phyloP scores from a whole-genome alignment of 768 basidiomycete species.

The Rhizopogon vesiculosus region DNA sequence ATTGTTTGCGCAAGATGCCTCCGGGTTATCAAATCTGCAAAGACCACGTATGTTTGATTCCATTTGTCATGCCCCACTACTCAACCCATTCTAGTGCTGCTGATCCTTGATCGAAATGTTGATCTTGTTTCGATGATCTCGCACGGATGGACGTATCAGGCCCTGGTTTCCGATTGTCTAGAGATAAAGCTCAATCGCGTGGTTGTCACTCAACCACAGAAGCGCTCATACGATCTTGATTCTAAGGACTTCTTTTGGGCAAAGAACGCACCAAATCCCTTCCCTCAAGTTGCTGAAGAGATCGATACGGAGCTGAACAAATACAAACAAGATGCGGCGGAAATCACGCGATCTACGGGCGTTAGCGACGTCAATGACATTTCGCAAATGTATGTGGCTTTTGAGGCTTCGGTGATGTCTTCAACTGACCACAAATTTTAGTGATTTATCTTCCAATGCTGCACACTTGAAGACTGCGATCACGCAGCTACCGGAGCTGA shows the following conservation, averaged over 20 bases:
- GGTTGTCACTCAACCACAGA: conserved; percentile 73
- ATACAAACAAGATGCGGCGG: conserved; percentile 94
- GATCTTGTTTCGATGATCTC: conserved; percentile 91
- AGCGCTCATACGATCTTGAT: conserved; percentile 88
- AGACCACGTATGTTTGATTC: conserved; percentile 61
- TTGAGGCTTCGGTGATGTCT: background rate
- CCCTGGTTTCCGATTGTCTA: conserved; percentile 94
- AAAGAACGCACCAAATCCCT: conserved; percentile 92
- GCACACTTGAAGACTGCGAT: conserved; percentile 95
- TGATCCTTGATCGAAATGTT: conserved; percentile 91
- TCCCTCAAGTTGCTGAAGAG: conserved; percentile 98
- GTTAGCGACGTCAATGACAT: conserved; percentile 96
- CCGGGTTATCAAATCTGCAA: conserved; percentile 81
- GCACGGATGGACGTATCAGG: conserved; percentile 99
- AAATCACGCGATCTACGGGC: conserved; percentile 93
- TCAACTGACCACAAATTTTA: conserved; percentile 18
- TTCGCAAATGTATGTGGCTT: conserved; percentile 71
- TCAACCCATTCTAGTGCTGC: conserved; percentile 57
- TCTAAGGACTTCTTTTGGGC: conserved; percentile 99
- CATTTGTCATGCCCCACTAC: conserved; percentile 1
- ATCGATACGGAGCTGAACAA: conserved; percentile 89
- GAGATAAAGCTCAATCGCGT: conserved; percentile 97
- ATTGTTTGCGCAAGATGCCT: conserved; percentile 75
- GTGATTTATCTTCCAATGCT: conserved; percentile 91
- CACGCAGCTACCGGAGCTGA: conserved; percentile 93